These are phyloP conservation scores for Mycena crocata DNA, from an alignment of 768 basidiomycete species.

Conservation along the genomic window DNA sequence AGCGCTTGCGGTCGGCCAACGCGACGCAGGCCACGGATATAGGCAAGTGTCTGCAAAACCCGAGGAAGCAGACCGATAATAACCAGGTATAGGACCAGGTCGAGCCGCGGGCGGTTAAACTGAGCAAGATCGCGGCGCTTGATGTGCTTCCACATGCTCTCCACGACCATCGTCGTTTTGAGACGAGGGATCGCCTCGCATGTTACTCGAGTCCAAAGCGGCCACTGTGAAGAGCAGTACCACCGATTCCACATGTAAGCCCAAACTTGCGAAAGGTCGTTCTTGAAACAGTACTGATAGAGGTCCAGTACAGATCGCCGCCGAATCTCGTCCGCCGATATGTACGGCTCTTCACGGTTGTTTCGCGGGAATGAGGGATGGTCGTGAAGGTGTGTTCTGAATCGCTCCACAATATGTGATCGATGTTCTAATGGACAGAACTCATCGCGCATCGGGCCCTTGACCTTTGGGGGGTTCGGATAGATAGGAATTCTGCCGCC, in stretches of 20 bases:
- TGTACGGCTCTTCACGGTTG: constrained; percentile 1
- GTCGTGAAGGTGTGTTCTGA: constrained; percentile 34
- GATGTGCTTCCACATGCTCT: constrained; percentile 37
- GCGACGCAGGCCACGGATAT: constrained; percentile 29
- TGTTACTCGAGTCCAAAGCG: neutral
- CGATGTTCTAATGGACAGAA: constrained; percentile 35
- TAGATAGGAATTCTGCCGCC: constrained; percentile 25
- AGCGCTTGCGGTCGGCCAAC: constrained; percentile 31
- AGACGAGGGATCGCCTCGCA: neutral
- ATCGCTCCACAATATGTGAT: constrained; percentile 27
- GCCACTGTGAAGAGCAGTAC: neutral
- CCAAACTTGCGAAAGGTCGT: neutral
- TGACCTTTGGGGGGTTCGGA: constrained; percentile 31
- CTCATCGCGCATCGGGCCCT: neutral
- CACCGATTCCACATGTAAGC: constrained; percentile 10
- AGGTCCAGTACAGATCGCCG: neutral
- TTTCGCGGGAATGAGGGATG: constrained; percentile 34
- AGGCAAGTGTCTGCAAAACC: constrained; percentile 25
- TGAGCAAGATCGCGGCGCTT: constrained; percentile 38
- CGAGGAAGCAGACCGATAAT: constrained; percentile 21
- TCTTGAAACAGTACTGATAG: neutral
- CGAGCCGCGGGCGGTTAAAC: constrained; percentile 36
- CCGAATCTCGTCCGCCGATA: neutral
- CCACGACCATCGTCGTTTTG: constrained; percentile 41
- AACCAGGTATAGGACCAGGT: constrained; percentile 33